These are phyloP conservation scores for Phytophthora boehmeriae DNA, from an alignment of 352 stramenopile species.

Conservation along the genomic window DNA sequence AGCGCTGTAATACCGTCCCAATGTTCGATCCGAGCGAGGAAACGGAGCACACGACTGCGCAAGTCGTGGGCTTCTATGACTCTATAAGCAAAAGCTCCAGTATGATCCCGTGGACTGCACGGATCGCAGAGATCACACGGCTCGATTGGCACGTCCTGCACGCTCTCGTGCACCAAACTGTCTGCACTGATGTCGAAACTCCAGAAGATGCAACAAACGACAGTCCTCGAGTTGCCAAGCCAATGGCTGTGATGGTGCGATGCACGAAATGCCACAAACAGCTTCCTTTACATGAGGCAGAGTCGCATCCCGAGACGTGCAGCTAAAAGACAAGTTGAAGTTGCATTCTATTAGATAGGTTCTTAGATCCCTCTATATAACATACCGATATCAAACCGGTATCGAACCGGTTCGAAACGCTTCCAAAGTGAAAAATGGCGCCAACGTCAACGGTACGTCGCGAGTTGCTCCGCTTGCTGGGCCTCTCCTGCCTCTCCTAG, in stretches of 20 bases:
- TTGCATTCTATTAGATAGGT: background rate
- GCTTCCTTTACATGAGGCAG: slow-evolving; percentile 38
- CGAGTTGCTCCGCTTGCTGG: background rate
- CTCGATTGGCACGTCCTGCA: slow-evolving; percentile 21
- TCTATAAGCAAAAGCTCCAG: slow-evolving; percentile 28
- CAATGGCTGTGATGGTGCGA: slow-evolving; percentile 18
- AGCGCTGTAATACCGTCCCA: slow-evolving; percentile 24
- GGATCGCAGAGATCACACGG: slow-evolving; percentile 21
- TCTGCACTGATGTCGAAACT: background rate
- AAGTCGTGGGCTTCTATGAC: slow-evolving; percentile 31
- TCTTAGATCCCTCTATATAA: too few relatives aligned
- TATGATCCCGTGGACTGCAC: slow-evolving; percentile 22
- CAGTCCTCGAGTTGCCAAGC: background rate
- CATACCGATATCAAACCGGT: background rate
- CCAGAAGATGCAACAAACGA: background rate
- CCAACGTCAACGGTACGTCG: slow-evolving; percentile 28
- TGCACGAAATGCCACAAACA: slow-evolving; percentile 46
- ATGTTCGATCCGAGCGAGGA: slow-evolving; percentile 11
- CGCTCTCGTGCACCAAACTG: slow-evolving; percentile 17
- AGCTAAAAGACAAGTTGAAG: slow-evolving; percentile 25
- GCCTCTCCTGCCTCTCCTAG: slow-evolving; percentile 4
- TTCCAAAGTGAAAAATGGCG: slow-evolving; percentile 26
- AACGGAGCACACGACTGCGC: slow-evolving; percentile 1
- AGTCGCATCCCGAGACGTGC: slow-evolving; percentile 47
- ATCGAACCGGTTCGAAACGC: background rate